Base-by-base conservation (phyloP, 164 flowering plant species). In the Buxus sempervirens region DNA sequence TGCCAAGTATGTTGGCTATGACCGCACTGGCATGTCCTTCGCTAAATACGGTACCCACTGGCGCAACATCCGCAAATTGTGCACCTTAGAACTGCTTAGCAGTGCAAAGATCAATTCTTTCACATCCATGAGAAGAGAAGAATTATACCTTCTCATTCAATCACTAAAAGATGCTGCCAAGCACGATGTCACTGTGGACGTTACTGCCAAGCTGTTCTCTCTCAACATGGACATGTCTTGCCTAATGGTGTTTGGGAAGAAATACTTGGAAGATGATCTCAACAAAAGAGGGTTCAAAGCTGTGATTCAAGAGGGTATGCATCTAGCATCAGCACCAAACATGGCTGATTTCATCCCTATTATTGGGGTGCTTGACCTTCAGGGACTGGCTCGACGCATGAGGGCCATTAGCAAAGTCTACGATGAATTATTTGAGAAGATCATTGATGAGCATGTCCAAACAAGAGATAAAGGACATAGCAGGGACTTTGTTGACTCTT, bases 341-440 rank as follows among this genome's bases (percentile, higher is more conserved):
- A 2, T 78, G 14, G 74, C 67, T 14, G 81, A 78, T 60, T 75
- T 41, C 53, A 45, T 78, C 21, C 81, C 79, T 21, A 63, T 8
- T 48, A 49, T 75, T 5, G 63, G 62, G 22, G 36, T 69, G 0
- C 59, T 78, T 28, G 79, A 73, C 32, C 60, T 67, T 36, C 69
- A 70, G 73, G 73, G 73, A 9, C 19, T 61, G n/a, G 28, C 7
- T 23, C 20, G 60, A 6, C 59, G 67, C 4, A 55, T 62, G 54
- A 74, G 66, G 60, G 45, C 49, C 0, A 18, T 55, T 1, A 45
- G n/a, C 27, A 54, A 54, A 14, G 63, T 21, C 1, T 1, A 60
- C 0, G 73, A 74, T 12, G 49, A 32, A 9, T 22, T 65, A 4
- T 20, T 74, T 25, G 73, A 74, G 20, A 69, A 28, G n/a, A 60